phyloP scores from a whole-genome alignment of 2,329 filamentous ascomycete species.

The Pseudopithomyces maydicus region DNA sequence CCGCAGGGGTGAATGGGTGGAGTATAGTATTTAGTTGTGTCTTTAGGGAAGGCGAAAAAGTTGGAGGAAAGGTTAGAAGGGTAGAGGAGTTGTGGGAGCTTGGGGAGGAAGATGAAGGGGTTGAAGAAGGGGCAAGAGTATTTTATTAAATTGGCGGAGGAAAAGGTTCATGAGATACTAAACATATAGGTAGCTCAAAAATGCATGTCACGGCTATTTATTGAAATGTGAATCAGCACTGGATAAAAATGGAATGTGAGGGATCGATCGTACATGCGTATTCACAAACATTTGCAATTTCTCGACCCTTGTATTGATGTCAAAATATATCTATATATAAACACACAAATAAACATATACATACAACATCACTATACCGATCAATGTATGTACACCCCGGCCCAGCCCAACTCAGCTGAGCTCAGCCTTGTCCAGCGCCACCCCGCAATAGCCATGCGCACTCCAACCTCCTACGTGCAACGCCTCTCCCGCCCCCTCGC shows the following conservation, averaged over 20 bases:
- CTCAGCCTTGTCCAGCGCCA: too few species aligned
- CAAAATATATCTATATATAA: too few species aligned
- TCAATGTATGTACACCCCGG: too few species aligned
- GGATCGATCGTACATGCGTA: background rate
- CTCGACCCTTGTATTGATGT: too few species aligned
- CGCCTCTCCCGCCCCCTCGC: too few species aligned
- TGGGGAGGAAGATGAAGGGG: conserved; percentile 21
- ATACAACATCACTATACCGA: too few species aligned
- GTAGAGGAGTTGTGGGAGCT: conserved; percentile 33
- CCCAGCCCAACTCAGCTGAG: too few species aligned
- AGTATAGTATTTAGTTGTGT: conserved; percentile 40
- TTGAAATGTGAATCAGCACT: background rate
- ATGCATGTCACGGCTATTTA: background rate
- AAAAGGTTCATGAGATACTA: background rate
- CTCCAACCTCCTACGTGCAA: too few species aligned
- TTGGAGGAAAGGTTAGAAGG: conserved; percentile 23
- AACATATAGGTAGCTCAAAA: background rate
- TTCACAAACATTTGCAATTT: too few species aligned
- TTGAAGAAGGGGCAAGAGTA: conserved; percentile 20
- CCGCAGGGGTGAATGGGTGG: conserved; percentile 35
- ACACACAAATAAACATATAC: too few species aligned
- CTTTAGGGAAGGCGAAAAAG: conserved; percentile 28
- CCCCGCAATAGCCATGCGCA: too few species aligned
- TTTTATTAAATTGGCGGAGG: conserved; percentile 41
- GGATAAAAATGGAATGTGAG: background rate